Evolutionary conservation across 192 early-diverging fungal species (phyloP), one percentile per base, ranked within the genome.

Genomic region (Gigaspora rosea): DNA sequence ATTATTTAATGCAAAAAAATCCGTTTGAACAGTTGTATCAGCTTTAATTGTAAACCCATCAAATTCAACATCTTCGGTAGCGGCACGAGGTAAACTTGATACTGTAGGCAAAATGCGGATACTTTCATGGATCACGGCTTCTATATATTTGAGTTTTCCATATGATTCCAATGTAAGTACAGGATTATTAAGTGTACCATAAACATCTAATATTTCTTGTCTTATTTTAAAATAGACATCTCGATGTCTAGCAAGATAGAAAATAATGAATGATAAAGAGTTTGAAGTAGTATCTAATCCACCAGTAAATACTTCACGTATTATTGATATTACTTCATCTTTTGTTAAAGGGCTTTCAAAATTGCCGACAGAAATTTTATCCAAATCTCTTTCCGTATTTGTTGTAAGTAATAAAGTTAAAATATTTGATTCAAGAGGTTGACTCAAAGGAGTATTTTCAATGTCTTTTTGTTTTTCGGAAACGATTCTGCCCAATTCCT

Each of bases 81-180:
- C 41, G 13, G 20, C 1, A 46, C 59, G 22, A 46, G 20, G n/a
- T n/a, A 74, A 6, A 10, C 48, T 27, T 58, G 57, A 20, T 18
- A 61, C 8, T 5, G 33, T 10, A 49, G 73, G 2, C 7, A 20
- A 16, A 33, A 58, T 16, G 8, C 73, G 35, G 3, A 58, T 33
- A 47, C 50, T 13, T 62, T 75, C 73, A 47, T 65, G 35, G 7
- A 75, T 75, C 9, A 75, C 41, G 16, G 73, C 73, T 27, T 62
- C 62, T 3, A 22, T 15, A 54, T 64, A 75, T 12, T 32, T 3
- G 12, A 75, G 64, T 64, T 61, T 75, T 11, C 27, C 49, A 51
- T 64, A 61, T 47, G 20, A 33, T 41, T 75, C 73, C 9, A 32
- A 46, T 9, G 33, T 41, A 4, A 75, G 11, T 41, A 10, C 9